phyloP scores from a whole-genome alignment of 2,329 filamentous ascomycete genomes.

The Immersiporthe knoxdaviesiana region DNA sequence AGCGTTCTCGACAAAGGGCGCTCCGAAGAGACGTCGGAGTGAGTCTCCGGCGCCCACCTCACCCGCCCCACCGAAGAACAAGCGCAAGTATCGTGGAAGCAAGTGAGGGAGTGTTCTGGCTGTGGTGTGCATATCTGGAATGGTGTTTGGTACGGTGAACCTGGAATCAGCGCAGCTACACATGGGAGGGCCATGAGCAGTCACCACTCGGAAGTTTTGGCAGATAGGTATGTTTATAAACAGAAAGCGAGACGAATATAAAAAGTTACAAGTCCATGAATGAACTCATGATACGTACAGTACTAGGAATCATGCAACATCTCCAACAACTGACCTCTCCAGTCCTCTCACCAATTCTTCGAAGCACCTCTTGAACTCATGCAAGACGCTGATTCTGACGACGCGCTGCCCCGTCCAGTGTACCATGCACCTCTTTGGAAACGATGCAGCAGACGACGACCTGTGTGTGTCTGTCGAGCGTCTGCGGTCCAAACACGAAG shows the following conservation, averaged over 20 bases:
- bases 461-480: too few species aligned
- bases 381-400: neutral
- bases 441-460: too few species aligned
- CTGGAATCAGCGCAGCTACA: neutral
- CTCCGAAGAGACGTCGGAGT: slow-evolving; percentile 12
- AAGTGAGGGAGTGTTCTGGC: neutral
- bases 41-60: slow-evolving; percentile 11
- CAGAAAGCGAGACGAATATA: neutral
- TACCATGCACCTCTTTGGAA: neutral
- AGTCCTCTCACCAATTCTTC: neutral
- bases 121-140: neutral
- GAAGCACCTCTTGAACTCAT: neutral
- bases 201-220: neutral
- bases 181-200: neutral
- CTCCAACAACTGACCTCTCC: neutral
- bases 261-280: too few species aligned
- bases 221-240: neutral
- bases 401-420: neutral
- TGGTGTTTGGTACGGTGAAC: too few species aligned
- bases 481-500: neutral
- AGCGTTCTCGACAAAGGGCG: slow-evolving; percentile 10
- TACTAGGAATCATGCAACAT: neutral
- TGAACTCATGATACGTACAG: neutral
- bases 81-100: neutral
- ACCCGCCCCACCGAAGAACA: neutral